Base-by-base conservation (phyloP, 441 rosid species). In the Pelargonium citronellum region DNA sequence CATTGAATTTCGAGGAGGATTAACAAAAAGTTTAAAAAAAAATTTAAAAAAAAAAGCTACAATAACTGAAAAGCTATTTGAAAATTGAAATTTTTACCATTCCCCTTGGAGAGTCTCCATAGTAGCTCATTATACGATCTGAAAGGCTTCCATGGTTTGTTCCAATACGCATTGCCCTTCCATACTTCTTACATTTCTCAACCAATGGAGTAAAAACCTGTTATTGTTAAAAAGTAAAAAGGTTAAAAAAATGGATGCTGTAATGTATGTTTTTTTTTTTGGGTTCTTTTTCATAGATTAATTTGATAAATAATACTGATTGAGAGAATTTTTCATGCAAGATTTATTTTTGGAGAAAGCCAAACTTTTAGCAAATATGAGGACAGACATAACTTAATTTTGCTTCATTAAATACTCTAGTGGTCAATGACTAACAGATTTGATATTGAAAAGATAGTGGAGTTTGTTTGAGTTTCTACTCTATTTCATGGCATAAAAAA, bases 131-230 rank as follows among this genome's bases (percentile, higher is more conserved):
- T 72, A 94, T 91, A 64, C 99, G 94, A 81, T 94, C 97, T 71
- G 99, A 91, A 81, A 94, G 99, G 70, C 97, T 94, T 72, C 99
- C 99, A 72, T 94, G 99, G 81, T 94, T 94, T 72, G 99, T 94
- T 65, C 99, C 99, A 73, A 94, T 91, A 65, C 99, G 97, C 92
- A 94, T 87, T 6, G 97, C 99, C 83, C 99, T 88, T 77, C 97
- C 96, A 64, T 91, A 87, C 79, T 87, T 89, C 82, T 90, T 91
- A 80, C 97, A 94, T 86, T 94, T 94, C 83, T 91, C 96, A 79
- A 94, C 99, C 82, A 94, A 82, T 43, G 97, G 96, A 70, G 87
- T 86, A 81, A 94, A 94, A 62, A 94, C 95, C 97, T 94, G 37
- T 5, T 30, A 30, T 3, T 30, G 6, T 24, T 24, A 24, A 24